Conservation (phyloP, 305 asterid genomes). For the Salvia sclarea region DNA sequence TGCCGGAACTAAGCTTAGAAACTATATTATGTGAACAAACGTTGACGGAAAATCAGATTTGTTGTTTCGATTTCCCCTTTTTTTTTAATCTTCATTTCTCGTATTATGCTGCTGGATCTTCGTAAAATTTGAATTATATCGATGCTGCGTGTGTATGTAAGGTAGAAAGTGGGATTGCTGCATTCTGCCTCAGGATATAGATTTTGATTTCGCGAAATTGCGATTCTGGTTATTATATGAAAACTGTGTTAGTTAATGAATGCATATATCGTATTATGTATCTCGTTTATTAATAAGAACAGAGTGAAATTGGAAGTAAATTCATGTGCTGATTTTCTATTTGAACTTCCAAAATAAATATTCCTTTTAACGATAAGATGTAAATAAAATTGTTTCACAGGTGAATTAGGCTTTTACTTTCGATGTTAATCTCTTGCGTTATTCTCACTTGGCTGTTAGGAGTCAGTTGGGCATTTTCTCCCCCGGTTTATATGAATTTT, state of each 20-base stretch:
- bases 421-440: too few species aligned
- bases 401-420: too few species aligned
- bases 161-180: not conserved
- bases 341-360: too few species aligned
- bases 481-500: too few species aligned
- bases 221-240: not conserved
- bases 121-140: not conserved
- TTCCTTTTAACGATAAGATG: too few species aligned
- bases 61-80: not conserved
- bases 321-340: too few species aligned
- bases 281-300: not conserved
- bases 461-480: too few species aligned
- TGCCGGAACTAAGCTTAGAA: not conserved
- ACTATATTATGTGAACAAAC: too few species aligned
- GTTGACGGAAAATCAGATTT: too few species aligned
- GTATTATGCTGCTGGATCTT: not conserved
- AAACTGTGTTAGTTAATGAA: not conserved
- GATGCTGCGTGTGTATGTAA: not conserved
- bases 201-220: not conserved
- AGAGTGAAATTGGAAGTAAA: not conserved
- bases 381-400: not conserved
- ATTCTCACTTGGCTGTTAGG: not conserved
- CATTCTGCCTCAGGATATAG: too few species aligned
- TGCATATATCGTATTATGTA: not conserved
- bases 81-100: conserved; percentile 7